Percentiles rank a stretch among this genome's conserved stretches.
Evolutionary conservation across 164 flowering plant genomes (phyloP).

Genomic region (Echeveria elegans): DNA sequence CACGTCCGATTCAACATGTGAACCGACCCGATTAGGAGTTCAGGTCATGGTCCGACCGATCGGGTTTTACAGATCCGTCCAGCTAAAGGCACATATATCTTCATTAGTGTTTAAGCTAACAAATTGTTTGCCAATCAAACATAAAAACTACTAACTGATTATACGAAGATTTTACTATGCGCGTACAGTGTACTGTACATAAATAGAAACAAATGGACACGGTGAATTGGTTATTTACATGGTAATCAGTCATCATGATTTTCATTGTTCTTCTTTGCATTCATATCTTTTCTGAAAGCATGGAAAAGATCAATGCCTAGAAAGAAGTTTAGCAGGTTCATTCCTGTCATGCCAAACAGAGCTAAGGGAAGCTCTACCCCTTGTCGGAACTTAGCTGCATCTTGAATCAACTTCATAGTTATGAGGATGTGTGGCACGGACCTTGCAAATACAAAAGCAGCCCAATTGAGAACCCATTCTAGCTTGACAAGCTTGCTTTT

Average conservation of each 20-base stretch:
- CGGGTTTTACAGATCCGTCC: too few relatives aligned
- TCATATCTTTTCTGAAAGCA: slow-evolving; percentile 56
- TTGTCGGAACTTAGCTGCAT: slow-evolving; percentile 66
- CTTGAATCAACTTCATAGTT: slow-evolving; percentile 61
- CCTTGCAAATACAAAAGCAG: slow-evolving; percentile 55
- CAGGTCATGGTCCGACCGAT: too few relatives aligned
- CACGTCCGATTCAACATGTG: too few relatives aligned
- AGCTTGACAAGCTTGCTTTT: slow-evolving; percentile 46
- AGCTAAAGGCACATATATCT: too few relatives aligned
- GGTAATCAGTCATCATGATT: slow-evolving; percentile 21
- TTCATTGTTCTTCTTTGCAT: slow-evolving; percentile 11
- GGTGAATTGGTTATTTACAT: not conserved
- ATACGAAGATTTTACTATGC: too few relatives aligned
- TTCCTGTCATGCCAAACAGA: slow-evolving; percentile 77
- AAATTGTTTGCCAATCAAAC: too few relatives aligned
- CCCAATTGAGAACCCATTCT: slow-evolving; percentile 79
- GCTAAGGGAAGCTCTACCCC: slow-evolving; percentile 90
- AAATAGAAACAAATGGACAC: not conserved
- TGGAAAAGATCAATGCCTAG: slow-evolving; percentile 73
- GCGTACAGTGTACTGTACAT: too few relatives aligned
- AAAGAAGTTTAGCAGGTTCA: slow-evolving; percentile 70
- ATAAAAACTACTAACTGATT: too few relatives aligned
- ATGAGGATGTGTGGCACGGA: slow-evolving; percentile 53
- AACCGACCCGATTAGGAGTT: too few relatives aligned
- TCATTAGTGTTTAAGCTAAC: too few relatives aligned